phyloP scores from a whole-genome alignment of 257 asterid species.

The Rehmannia glutinosa region DNA sequence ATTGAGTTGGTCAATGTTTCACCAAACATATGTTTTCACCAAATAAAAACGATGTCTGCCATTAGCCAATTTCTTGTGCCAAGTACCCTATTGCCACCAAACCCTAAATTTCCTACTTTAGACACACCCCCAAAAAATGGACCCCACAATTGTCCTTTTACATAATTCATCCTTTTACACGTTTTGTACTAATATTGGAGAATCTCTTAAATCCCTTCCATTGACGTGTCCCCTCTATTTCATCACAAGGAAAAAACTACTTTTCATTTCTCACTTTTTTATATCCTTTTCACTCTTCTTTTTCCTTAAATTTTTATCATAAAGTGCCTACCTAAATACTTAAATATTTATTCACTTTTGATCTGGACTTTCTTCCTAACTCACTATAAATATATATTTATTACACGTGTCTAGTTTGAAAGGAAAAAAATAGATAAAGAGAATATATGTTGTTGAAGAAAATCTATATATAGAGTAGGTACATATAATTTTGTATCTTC shows the following conservation, averaged over 20 bases:
- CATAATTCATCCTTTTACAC: slow-evolving; percentile 6
- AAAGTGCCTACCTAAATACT: neutral
- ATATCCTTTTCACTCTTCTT: neutral
- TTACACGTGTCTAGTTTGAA: neutral
- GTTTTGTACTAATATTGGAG: slow-evolving; percentile 23
- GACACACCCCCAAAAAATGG: slow-evolving; percentile 10
- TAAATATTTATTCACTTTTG: neutral
- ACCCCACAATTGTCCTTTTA: slow-evolving; percentile 14
- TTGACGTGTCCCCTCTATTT: slow-evolving; percentile 36
- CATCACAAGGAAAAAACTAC: neutral
- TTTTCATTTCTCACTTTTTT: neutral
- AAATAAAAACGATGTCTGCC: no score
- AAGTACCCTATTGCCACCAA: slow-evolving; percentile 7
- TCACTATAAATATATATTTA: neutral
- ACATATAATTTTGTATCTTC: neutral
- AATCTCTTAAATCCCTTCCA: slow-evolving; percentile 34
- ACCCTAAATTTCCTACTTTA: neutral
- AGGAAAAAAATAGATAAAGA: no score
- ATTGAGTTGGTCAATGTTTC: no score
- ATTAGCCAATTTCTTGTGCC: no score
- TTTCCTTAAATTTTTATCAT: neutral
- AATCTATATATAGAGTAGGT: neutral
- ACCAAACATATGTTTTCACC: no score
- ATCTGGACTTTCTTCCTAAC: neutral
- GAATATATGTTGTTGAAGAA: no score